Conservation (phyloP, 1,139 yeast species). For the Citeromyces hawaiiensis region DNA sequence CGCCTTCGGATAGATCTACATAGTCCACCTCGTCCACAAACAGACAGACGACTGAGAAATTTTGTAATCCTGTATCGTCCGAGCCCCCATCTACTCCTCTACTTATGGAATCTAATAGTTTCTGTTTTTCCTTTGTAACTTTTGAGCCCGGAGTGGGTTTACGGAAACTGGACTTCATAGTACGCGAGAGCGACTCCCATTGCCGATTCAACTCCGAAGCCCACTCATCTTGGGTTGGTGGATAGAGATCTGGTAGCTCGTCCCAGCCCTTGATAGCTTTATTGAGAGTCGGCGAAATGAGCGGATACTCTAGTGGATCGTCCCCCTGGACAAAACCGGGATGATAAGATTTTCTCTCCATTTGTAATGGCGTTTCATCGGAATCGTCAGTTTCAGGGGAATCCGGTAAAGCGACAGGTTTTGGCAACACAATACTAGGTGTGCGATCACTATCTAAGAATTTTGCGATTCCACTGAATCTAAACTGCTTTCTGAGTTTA, state of each 20-base stretch:
- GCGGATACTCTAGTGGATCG: slow-evolving; percentile 7
- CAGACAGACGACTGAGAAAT: slow-evolving; percentile 58
- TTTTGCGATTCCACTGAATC: slow-evolving; percentile 57
- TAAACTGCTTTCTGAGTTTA: slow-evolving; percentile 47
- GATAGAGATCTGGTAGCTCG: slow-evolving; percentile 15
- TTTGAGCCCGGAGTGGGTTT: slow-evolving; percentile 59
- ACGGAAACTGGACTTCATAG: slow-evolving; percentile 49
- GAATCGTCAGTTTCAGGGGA: neutral
- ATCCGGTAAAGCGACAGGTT: neutral
- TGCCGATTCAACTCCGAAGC: slow-evolving; percentile 41
- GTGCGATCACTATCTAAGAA: slow-evolving; percentile 17
- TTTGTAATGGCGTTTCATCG: slow-evolving; percentile 3
- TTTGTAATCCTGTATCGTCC: slow-evolving; percentile 53
- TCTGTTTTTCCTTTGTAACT: slow-evolving; percentile 42
- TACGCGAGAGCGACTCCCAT: slow-evolving; percentile 48
- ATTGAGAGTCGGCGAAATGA: slow-evolving; percentile 13
- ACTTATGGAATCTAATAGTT: slow-evolving; percentile 52
- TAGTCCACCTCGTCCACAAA: slow-evolving; percentile 66
- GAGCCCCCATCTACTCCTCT: slow-evolving; percentile 80
- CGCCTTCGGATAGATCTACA: slow-evolving; percentile 35
- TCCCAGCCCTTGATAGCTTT: slow-evolving; percentile 10
- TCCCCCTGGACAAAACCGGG: neutral
- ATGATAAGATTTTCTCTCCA: neutral
- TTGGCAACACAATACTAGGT: slow-evolving; percentile 9
- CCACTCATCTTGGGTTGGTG: slow-evolving; percentile 60